Evolutionary conservation across 345 rosid species (phyloP), one percentile per base, ranked within the genome.

Genomic region (Schrenkiella parvula): DNA sequence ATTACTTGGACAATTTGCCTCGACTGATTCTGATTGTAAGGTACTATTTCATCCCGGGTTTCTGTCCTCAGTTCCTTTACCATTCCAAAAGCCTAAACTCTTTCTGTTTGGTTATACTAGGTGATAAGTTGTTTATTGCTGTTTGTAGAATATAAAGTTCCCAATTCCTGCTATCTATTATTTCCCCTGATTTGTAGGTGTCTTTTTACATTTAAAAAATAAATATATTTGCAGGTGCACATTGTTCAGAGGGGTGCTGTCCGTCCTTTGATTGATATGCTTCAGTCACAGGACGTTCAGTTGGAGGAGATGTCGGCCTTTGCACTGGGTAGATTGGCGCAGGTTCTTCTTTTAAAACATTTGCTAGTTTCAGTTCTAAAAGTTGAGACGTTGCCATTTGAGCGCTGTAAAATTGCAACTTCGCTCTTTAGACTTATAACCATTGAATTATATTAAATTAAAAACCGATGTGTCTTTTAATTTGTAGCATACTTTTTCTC

Each of bases 231-330:
- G 76, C 83, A 95, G 99, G 93, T 92, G 77, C 97, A 95, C 70
- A 95, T 95, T 72, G 99, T 92, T n/a, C 99, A 95, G 68, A 85
- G 99, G 74, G 99, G 99, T 78, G 98, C 99, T 50, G 96, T 95
- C 41, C 82, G 82, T 64, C 99, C 99, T 70, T 80, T 95, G 67
- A 89, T 95, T 42, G 97, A 89, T 58, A 91, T 95, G 99, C 96
- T 95, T 55, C 95, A 88, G 76, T 89, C 97, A 38, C 69, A 82
- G 0, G 99, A 95, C 69, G 84, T 91, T 22, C 99, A 95, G 78
- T 80, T 95, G 82, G 88, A 87, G 79, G 99, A 95, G 84, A 95
- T 95, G 99, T 89, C 99, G 3, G 97, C 99, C 68, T 95, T 95
- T 87, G 99, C 99, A 66, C 78, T 95, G 81, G 99, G 99, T 86